These are phyloP conservation scores for Myxozyma sirexii DNA, from an alignment of 805 yeast species.

Conservation along the genomic window DNA sequence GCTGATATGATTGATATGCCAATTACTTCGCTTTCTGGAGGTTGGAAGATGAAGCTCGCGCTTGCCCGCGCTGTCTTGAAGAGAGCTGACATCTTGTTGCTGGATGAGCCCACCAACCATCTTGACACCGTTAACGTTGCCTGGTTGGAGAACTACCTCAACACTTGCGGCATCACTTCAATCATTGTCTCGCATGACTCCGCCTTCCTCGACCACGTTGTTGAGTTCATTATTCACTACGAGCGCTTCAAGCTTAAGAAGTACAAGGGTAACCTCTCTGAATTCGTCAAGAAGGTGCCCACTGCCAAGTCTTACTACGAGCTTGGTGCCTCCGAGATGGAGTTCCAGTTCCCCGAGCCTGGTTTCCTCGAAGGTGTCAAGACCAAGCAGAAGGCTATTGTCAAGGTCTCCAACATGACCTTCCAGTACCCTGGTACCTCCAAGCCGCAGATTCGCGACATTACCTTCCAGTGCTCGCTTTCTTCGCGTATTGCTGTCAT, in stretches of 20 bases:
- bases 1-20: conserved; percentile 93
- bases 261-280: conserved; percentile 99
- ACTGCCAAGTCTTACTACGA: conserved; percentile 98
- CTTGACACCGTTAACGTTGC: conserved; percentile 99
- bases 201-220: conserved; percentile 97
- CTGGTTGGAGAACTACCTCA: conserved; percentile 99
- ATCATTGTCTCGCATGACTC: conserved; percentile 99
- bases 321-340: conserved; percentile 96
- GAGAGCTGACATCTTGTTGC: conserved; percentile 95
- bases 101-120: conserved; percentile 99
- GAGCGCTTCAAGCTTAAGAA: conserved; percentile 98
- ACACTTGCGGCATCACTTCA: conserved; percentile 98
- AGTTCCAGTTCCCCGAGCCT: conserved; percentile 98
- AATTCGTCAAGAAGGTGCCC: conserved; percentile 98
- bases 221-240: conserved; percentile 98
- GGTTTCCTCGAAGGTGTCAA: conserved; percentile 99
- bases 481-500: conserved; percentile 99
- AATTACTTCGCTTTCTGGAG: conserved; percentile 97
- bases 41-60: conserved; percentile 99
- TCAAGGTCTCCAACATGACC: conserved; percentile 93
- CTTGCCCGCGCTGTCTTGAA: conserved; percentile 98
- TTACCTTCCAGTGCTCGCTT: conserved; percentile 98
- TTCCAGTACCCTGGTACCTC: conserved; percentile 99
- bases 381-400: conserved; percentile 99
- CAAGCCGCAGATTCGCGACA: conserved; percentile 89